These are phyloP conservation scores for Breviolum minutum DNA, from an alignment of 73 alveolate species.

Conservation along the genomic window DNA sequence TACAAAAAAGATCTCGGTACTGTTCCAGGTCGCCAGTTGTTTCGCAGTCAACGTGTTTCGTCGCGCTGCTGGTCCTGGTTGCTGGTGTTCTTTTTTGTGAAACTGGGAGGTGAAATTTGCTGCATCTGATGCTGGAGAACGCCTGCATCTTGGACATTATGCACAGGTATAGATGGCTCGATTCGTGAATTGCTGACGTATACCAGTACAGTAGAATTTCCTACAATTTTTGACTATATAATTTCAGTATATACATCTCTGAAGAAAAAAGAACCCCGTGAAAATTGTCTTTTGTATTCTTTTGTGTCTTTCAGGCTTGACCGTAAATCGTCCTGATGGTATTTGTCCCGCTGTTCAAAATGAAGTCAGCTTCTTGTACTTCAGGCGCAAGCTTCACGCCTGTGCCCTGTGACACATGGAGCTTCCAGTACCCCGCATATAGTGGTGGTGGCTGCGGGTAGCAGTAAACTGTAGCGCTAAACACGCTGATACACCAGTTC, in stretches of 20 bases:
- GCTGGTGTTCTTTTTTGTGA: neutral
- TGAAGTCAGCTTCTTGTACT: neutral
- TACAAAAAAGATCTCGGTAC: neutral
- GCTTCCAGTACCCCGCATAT: neutral
- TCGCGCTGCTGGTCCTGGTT: constrained; percentile 30
- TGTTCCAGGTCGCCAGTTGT: constrained; percentile 39
- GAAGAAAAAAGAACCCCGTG: neutral
- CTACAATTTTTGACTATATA: neutral
- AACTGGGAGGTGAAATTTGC: no score
- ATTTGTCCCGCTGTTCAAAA: constrained; percentile 33
- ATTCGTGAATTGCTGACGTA: neutral
- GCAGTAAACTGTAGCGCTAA: neutral
- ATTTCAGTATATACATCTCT: neutral
- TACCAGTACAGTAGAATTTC: neutral
- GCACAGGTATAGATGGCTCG: neutral
- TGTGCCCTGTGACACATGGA: neutral
- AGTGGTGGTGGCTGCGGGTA: neutral
- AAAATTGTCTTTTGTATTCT: neutral
- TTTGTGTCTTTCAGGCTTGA: neutral
- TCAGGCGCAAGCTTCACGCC: constrained; percentile 30
- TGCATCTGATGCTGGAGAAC: neutral
- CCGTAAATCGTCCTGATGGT: constrained; percentile 8
- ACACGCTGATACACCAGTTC: no score
- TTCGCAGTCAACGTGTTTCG: constrained; percentile 39
- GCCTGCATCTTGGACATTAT: no score